phyloP scores from a whole-genome alignment of 2,329 filamentous ascomycete species.

The Sarocladiaceae sp. region DNA sequence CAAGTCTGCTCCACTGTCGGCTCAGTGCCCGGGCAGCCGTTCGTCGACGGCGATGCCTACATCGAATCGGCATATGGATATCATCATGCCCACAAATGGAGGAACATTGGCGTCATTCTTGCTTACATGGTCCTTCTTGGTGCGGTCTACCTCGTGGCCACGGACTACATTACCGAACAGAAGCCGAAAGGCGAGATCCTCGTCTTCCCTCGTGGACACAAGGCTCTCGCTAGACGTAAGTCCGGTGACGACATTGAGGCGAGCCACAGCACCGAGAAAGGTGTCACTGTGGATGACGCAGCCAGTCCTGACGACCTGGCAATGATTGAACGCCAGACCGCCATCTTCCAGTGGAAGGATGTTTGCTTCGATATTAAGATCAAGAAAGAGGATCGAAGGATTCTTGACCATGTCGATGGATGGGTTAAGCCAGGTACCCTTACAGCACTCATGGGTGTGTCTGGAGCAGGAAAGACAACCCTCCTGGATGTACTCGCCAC shows the following conservation, averaged over 20 bases:
- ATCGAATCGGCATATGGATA: conserved; percentile 44
- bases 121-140: conserved; percentile 46
- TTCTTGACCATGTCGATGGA: conserved; percentile 67
- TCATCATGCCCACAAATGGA: conserved; percentile 43
- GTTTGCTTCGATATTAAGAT: conserved; percentile 74
- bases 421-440: conserved; percentile 75
- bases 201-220: conserved; percentile 48
- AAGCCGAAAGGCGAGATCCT: conserved; percentile 59
- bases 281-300: conserved; percentile 24
- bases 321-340: conserved; percentile 20
- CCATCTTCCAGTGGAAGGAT: conserved; percentile 65
- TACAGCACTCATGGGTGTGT: conserved; percentile 67
- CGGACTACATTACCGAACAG: conserved; percentile 42
- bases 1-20: conserved; percentile 45
- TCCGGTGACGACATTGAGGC: conserved; percentile 15
- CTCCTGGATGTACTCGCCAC: conserved; percentile 78
- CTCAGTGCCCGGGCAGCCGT: conserved; percentile 36
- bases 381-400: conserved; percentile 57
- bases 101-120: conserved; percentile 55
- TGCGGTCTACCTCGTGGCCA: conserved; percentile 42
- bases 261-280: conserved; percentile 17
- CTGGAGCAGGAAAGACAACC: conserved; percentile 84
- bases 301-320: conserved; percentile 11
- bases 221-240: conserved; percentile 15
- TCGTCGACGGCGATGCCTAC: conserved; percentile 44